These are phyloP conservation scores for Trichoderma aggressivum DNA, from an alignment of 2,329 filamentous ascomycete genomes.

Conservation along the genomic window DNA sequence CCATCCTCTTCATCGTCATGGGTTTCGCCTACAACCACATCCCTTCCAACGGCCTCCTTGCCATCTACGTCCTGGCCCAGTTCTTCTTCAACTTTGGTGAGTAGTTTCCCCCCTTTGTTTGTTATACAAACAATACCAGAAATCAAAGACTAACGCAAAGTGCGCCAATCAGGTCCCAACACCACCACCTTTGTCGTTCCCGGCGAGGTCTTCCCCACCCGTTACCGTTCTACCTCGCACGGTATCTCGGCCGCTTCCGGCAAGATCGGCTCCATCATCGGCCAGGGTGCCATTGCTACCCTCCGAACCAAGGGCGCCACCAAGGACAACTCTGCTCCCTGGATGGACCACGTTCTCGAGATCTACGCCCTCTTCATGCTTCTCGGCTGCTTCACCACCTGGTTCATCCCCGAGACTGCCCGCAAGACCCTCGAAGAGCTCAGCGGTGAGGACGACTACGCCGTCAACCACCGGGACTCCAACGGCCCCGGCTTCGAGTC, in stretches of 20 bases:
- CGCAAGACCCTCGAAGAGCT: constrained; percentile 69
- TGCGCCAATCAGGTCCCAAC: constrained; percentile 44
- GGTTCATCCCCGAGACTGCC: constrained; percentile 72
- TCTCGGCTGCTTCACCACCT: constrained; percentile 63
- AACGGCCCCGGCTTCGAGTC: background rate
- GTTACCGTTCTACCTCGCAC: constrained; percentile 56
- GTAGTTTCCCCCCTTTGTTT: background rate
- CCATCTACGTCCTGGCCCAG: constrained; percentile 54
- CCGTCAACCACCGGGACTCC: constrained; percentile 12
- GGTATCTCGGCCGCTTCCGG: constrained; percentile 54
- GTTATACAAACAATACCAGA: background rate
- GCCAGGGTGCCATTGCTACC: constrained; percentile 55
- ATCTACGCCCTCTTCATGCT: constrained; percentile 77
- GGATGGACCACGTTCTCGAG: constrained; percentile 75
- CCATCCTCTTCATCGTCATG: constrained; percentile 59
- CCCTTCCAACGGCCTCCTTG: constrained; percentile 50
- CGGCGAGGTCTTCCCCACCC: constrained; percentile 55
- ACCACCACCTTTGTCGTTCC: constrained; percentile 56
- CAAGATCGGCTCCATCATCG: constrained; percentile 56
- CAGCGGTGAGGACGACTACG: constrained; percentile 35
- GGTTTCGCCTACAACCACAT: constrained; percentile 59
- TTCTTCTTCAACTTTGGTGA: constrained; percentile 57
- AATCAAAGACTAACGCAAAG: background rate
- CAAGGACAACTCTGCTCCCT: constrained; percentile 47
- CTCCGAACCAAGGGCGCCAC: constrained; percentile 48